Evolutionary conservation across 2,329 filamentous ascomycete species (phyloP).

Genomic region (Phoma sp.): DNA sequence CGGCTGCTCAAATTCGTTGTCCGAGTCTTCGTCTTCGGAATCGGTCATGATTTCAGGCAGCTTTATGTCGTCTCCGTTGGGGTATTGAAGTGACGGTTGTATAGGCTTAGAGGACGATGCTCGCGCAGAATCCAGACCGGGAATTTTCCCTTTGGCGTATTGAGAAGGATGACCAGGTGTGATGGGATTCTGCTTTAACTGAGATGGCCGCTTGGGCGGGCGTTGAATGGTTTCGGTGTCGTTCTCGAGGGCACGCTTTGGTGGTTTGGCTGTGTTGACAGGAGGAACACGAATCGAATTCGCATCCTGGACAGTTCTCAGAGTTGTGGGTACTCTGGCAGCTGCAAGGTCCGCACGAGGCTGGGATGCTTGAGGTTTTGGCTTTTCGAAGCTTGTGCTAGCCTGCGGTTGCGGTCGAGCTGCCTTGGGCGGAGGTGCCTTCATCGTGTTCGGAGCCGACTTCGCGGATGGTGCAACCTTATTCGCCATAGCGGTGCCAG

Average conservation of each 20-base stretch:
- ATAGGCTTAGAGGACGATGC: constrained; percentile 56
- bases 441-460: constrained; percentile 29
- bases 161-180: constrained; percentile 66
- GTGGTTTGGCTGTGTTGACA: constrained; percentile 71
- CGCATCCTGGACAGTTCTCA: constrained; percentile 67
- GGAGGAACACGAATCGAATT: constrained; percentile 60
- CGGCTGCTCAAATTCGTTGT: constrained; percentile 70
- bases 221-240: constrained; percentile 65
- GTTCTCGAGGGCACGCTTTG: constrained; percentile 76
- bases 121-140: constrained; percentile 75
- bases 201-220: constrained; percentile 44
- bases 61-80: constrained; percentile 87
- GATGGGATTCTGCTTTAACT: constrained; percentile 56
- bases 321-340: constrained; percentile 63
- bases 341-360: constrained; percentile 58
- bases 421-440: constrained; percentile 34
- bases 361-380: constrained; percentile 47
- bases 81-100: constrained; percentile 73
- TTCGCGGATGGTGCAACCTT: constrained; percentile 31
- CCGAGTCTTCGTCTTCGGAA: constrained; percentile 81
- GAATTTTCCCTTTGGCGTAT: constrained; percentile 85
- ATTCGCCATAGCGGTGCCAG: constrained; percentile 36
- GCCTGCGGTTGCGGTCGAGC: constrained; percentile 52
- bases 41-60: constrained; percentile 96
- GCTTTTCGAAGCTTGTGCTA: constrained; percentile 68